These are phyloP conservation scores for Dunaliella primolecta DNA, from an alignment of 139 green algal genomes.

Conservation along the genomic window DNA sequence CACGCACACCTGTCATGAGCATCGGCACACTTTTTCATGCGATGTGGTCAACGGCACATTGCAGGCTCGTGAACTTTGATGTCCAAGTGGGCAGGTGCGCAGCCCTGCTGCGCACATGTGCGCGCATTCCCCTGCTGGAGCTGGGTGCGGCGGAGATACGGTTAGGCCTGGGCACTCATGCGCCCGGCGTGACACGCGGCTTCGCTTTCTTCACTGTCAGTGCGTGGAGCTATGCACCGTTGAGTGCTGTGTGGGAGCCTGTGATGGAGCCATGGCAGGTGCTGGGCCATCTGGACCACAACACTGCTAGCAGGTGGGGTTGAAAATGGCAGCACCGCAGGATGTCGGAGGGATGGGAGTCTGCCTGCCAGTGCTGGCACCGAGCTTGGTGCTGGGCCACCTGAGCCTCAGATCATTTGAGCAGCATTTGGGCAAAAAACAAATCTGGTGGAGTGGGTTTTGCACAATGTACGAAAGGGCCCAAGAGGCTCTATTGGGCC, in stretches of 20 bases:
- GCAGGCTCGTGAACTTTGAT: constrained; percentile 7
- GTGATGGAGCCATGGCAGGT: constrained; percentile 82
- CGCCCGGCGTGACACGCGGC: constrained; percentile 28
- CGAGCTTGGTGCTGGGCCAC: too few relatives aligned
- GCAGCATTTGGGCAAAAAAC: too few relatives aligned
- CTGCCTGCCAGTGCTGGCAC: too few relatives aligned
- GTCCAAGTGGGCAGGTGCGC: constrained; percentile 37
- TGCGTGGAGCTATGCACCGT: constrained; percentile 63
- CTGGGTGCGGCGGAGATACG: constrained; percentile 50
- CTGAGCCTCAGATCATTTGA: too few relatives aligned
- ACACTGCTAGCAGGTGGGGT: constrained; percentile 10
- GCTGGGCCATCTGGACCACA: constrained; percentile 52
- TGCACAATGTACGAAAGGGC: too few relatives aligned
- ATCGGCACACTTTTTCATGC: too few relatives aligned
- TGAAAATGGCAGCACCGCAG: background rate
- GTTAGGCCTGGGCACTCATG: constrained; percentile 18
- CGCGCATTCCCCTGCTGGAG: constrained; percentile 60
- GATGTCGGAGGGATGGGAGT: too few relatives aligned
- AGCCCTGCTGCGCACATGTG: constrained; percentile 57
- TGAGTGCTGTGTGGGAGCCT: constrained; percentile 76
- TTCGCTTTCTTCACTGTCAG: constrained; percentile 41
- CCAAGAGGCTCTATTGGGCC: too few relatives aligned
- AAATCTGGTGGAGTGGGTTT: too few relatives aligned
- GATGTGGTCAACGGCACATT: too few relatives aligned
- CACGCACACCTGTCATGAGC: too few relatives aligned